Percentiles rank a stretch among this genome's conserved stretches.
Evolutionary conservation across 2,329 filamentous ascomycete species (phyloP).

Genomic region (Fusarium globosum): DNA sequence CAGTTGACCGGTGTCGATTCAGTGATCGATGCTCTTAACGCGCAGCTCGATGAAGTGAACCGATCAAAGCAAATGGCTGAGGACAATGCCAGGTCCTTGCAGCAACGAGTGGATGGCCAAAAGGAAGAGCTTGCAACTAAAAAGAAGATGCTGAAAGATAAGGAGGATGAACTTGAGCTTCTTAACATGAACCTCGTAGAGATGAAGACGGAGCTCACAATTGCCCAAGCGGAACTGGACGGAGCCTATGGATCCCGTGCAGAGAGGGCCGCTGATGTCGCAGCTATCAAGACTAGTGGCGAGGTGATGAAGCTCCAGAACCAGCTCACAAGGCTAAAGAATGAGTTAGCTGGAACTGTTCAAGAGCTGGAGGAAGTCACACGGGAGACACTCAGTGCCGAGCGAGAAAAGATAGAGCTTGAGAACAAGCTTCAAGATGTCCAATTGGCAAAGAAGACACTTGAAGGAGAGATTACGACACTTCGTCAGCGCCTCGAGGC

Average conservation of each 20-base stretch:
- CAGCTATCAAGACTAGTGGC: slow-evolving; percentile 62
- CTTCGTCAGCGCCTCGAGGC: slow-evolving; percentile 53
- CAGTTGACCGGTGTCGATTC: slow-evolving; percentile 48
- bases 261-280: slow-evolving; percentile 68
- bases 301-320: slow-evolving; percentile 59
- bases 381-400: slow-evolving; percentile 61
- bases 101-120: slow-evolving; percentile 38
- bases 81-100: slow-evolving; percentile 43
- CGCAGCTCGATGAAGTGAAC: slow-evolving; percentile 47
- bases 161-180: slow-evolving; percentile 62
- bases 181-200: slow-evolving; percentile 65
- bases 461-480: slow-evolving; percentile 42
- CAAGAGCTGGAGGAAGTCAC: slow-evolving; percentile 66
- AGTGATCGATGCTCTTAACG: slow-evolving; percentile 43
- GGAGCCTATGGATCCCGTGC: slow-evolving; percentile 69
- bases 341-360: slow-evolving; percentile 62
- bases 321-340: slow-evolving; percentile 62
- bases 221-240: slow-evolving; percentile 71
- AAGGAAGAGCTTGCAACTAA: slow-evolving; percentile 46
- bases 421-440: slow-evolving; percentile 53
- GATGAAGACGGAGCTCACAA: slow-evolving; percentile 70
- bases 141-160: slow-evolving; percentile 58
- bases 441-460: slow-evolving; percentile 24
- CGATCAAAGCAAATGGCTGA: slow-evolving; percentile 45
- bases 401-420: slow-evolving; percentile 59